Evolutionary conservation across 768 basidiomycete genomes (phyloP), one percentile per base, ranked within the genome.

Genomic region (Strobilomyces echinocephalus): DNA sequence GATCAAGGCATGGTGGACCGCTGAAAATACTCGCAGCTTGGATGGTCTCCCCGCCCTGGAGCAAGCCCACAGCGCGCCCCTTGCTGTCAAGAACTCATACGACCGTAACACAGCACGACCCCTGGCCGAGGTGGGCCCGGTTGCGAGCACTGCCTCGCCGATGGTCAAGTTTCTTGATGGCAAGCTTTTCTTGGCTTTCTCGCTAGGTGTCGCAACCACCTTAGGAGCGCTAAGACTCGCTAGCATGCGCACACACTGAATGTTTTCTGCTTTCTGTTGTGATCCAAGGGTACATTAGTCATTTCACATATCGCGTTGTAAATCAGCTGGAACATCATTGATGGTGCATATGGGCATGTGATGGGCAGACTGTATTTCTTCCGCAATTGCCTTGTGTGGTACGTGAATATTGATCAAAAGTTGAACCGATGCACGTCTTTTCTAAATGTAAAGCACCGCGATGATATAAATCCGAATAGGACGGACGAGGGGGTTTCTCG

Each of bases 21-120:
- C 61, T 8, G 70, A 74, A 46, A 87, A 87, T 57, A 35, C 68
- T 8, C 64, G 59, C 34, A 84, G 82, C 52, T 59, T 84, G 18
- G 83, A 85, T 56, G 83, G 83, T 9, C 72, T 86, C 8, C 78
- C 81, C n/a, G n/a, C 72, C 0, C 58, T 85, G 36, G 41, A 56
- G 7, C 42, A 54, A 5, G 78, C n/a, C 74, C 68, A 63, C 48
- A 46, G 58, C 31, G 52, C 58, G 5, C 11, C 28, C 2, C 15
- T 62, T 8, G 4, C 45, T 8, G 53, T 65, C 14, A 61, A 62
- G 50, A 67, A 56, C 26, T 55, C 60, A 9, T 70, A 63, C 35
- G 49, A 60, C 30, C 58, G 59, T 36, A 44, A 65, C 8, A 52
- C 55, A 6, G 53, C 53, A 31, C 61, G 42, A 3, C 53, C 45